Base-by-base conservation (phyloP, 164 flowering plant genomes). In the Kingdonia uniflora region DNA sequence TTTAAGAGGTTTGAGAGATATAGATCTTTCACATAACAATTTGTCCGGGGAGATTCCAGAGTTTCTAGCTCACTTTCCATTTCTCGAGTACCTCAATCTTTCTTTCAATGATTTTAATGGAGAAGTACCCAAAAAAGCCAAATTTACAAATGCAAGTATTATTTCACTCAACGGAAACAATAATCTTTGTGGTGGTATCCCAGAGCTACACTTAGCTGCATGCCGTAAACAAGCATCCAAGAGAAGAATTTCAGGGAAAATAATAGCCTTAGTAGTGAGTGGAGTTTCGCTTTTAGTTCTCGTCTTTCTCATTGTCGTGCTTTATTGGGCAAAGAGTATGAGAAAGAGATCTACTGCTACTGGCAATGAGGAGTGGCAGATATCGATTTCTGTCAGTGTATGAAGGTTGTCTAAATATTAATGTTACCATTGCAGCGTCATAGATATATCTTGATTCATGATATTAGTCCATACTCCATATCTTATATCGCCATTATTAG, bases 181-280 rank as follows among this genome's bases (percentile, higher is more conserved):
- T 2, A 24, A 54, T 5, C 58, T 53, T 2, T 61, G 53, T 40
- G 64, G 64, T n/a, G 63, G 58, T 14, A 45, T 16, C 16, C 13
- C 44, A 24, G 19, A 15, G 21, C 11, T 54, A 0, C 14, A 13
- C 5, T 15, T 45, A 19, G 58, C 40, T 12, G 1, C 17, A 1
- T 53, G 64, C 35, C 20, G 51, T 0, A 3, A 60, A 2, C 44
- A 53, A 20, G 42, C 25, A 2, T 5, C 15, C 35, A 46, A 33
- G n/a, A 35, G 22, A 5, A 37, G 14, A 17, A 38, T 16, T 19
- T 23, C 14, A 11, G 16, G 20, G 13, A 10, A 44, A 24, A 20
- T 23, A 42, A 17, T 10, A 44, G 22, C 0, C 19, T 44, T 1
- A 44, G 6, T n/a, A n/a, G n/a, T n/a, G n/a, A n/a, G n/a, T n/a